Base-by-base conservation (phyloP, 2,329 filamentous ascomycete genomes). In the Pseudonectria foliicola region DNA sequence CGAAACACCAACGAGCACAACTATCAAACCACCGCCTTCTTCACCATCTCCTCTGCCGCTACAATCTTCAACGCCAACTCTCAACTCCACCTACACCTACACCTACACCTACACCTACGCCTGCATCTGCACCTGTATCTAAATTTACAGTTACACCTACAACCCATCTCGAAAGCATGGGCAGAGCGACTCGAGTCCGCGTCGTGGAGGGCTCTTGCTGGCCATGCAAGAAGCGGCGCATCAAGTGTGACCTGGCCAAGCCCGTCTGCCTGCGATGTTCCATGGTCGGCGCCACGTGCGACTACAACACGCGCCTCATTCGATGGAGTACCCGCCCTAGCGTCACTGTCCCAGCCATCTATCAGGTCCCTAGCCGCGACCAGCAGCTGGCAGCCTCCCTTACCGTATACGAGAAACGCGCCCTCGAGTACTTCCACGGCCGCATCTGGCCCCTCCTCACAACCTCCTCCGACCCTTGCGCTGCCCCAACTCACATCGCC, bases 181-280 rank as follows among this genome's bases (percentile, higher is more conserved):
- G 18, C 18, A 5, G 23, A 11, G 46, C 46, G n/a, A 15, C 43
- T 2, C 38, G 49, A n/a, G 33, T 52, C 1, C 36, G 49, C 10
- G 44, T 53, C 7, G 49, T 52, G 3, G 46, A 52, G 10, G 63
- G 63, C n/a, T 66, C 63, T 6, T 67, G 63, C 42, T 66, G 63
- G 63, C 54, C 58, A 14, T 67, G 63, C 49, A 66, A 64, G 42
- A 63, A 66, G 31, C 57, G 63, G 10, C 53, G 63, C 15, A 61
- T 66, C 28, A 65, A 66, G 40, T 67, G 63, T 42, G 62, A 66
- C 38, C 54, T 67, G 7, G 48, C 51, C 16, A 52, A 54, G 15
- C 60, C 62, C 3, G 45, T 50, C 3, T 67, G 63, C 40, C 54
- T 53, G 4, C 61, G 62, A 34, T 67, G 63, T 37, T 34, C 41